Base-by-base conservation (phyloP, 495 filamentous ascomycete species). In the Jackrogersella multiformis region DNA sequence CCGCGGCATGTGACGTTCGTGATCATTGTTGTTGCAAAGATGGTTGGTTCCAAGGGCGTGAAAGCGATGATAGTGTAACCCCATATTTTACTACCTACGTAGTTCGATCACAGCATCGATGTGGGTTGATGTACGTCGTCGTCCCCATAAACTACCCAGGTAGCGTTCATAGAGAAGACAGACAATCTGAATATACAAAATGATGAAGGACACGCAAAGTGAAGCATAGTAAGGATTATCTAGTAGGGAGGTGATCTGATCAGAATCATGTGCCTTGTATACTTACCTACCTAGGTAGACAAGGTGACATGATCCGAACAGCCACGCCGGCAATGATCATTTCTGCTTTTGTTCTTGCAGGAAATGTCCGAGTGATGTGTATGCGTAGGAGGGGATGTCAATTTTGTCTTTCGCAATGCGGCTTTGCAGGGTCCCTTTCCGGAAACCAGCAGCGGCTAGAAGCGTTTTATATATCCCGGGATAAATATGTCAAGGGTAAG, bases 81-180 rank as follows among this genome's bases (percentile, higher is more conserved):
- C 23, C 18, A 28, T 39, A 30, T n/a, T 28, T n/a, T 41, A 8
- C 9, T 20, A 34, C 15, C 13, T 46, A 46, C 12, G 45, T 46
- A 24, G 46, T 28, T 60, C 35, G 55, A 41, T 35, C 6, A 26
- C 30, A n/a, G 20, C 15, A 42, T 56, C 45, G 36, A 53, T 23
- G 6, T 56, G 35, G 41, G 28, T 51, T 36, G 20, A 41, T 56
- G 34, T 51, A 44, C 41, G 38, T 55, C 18, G 18, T 42, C 42
- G 18, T 55, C 46, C 60, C 28, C 55, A 41, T 28, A 49, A 13
- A 35, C 51, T 10, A n/a, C n/a, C n/a, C n/a, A n/a, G n/a, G n/a
- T n/a, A 21, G 30, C 34, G 8, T 53, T 26, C 41, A 64, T 46
- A 55, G 15, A 54, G 39, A 69, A 55, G 30, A 48, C 18, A 55